These are phyloP conservation scores for Sporothrix pallida DNA, from an alignment of 2,329 filamentous ascomycete species.

Conservation along the genomic window DNA sequence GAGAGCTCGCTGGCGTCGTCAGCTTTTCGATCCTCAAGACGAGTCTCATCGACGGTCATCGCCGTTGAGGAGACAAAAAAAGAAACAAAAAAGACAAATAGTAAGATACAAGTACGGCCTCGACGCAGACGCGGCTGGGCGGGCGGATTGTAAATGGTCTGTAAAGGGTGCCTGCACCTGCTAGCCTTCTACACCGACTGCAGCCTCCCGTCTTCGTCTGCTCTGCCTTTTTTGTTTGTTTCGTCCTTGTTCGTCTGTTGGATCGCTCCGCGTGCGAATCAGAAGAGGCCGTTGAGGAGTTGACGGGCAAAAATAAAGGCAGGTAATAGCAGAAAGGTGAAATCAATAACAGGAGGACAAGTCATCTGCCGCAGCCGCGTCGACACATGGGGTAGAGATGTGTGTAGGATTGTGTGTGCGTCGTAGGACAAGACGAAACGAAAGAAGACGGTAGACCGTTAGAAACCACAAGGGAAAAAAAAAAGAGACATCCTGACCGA, in stretches of 20 bases:
- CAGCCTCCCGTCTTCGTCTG: not conserved
- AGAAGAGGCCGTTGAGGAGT: not conserved
- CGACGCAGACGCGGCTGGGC: too few relatives aligned
- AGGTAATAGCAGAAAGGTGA: not conserved
- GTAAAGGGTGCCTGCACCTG: not conserved
- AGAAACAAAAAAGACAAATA: too few relatives aligned
- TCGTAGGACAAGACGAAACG: not conserved
- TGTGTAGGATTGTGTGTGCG: too few relatives aligned
- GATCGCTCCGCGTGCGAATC: not conserved
- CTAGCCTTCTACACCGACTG: conserved; percentile 5
- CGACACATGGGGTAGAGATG: not conserved
- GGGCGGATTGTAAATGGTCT: not conserved
- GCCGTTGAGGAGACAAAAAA: too few relatives aligned
- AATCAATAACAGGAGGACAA: not conserved
- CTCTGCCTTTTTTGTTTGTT: too few relatives aligned
- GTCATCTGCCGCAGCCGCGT: not conserved
- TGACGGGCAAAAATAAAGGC: not conserved
- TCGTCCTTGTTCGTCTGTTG: conserved; percentile 4
- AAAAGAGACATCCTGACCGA: not conserved
- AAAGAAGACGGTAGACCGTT: not conserved
- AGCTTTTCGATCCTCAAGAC: too few relatives aligned
- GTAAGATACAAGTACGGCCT: too few relatives aligned
- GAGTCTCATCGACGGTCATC: too few relatives aligned
- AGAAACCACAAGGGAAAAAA: not conserved
- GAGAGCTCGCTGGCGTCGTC: too few relatives aligned